A percentile compares a stretch with the other conserved stretches of the same genome.
Conservation (phyloP, 2,329 filamentous ascomycete species). For the Beauveria pseudobassiana region DNA sequence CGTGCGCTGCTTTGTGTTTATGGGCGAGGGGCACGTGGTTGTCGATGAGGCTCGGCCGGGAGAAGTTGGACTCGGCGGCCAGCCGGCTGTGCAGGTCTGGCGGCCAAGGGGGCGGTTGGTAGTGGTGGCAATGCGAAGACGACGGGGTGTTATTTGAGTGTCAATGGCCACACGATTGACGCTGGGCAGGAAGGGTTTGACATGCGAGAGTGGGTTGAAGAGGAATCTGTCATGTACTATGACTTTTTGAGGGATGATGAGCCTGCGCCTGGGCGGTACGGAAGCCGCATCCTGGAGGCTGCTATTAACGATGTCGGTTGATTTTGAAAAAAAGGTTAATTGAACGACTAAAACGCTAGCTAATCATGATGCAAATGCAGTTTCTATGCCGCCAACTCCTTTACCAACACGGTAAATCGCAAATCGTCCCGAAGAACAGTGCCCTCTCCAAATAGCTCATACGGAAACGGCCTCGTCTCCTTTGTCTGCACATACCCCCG, state of each 20-base stretch:
- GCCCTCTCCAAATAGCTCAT: conserved; percentile 28
- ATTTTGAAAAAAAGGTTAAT: neutral
- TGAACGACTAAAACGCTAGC: neutral
- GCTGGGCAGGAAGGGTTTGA: conserved; percentile 28
- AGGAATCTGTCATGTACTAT: conserved; percentile 23
- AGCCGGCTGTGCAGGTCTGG: too few relatives aligned
- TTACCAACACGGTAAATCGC: conserved; percentile 34
- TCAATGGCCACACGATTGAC: too few relatives aligned
- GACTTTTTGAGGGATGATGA: conserved; percentile 15
- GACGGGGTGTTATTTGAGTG: too few relatives aligned
- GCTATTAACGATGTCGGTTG: conserved; percentile 13
- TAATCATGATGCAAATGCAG: neutral
- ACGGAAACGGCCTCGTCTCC: conserved; percentile 35
- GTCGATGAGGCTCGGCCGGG: too few relatives aligned
- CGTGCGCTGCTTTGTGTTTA: conserved; percentile 34
- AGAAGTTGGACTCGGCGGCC: too few relatives aligned
- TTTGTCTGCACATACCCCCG: conserved; percentile 34
- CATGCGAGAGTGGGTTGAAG: conserved; percentile 28
- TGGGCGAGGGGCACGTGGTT: conserved; percentile 19
- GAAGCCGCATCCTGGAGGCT: conserved; percentile 14
- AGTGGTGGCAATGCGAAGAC: too few relatives aligned
- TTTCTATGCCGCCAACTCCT: conserved; percentile 22
- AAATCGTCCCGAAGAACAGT: conserved; percentile 34
- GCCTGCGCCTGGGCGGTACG: conserved; percentile 1
- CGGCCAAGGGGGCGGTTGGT: too few relatives aligned